Base-by-base conservation (phyloP, 2,329 filamentous ascomycete genomes). In the Paraphaeosphaeria minitans region DNA sequence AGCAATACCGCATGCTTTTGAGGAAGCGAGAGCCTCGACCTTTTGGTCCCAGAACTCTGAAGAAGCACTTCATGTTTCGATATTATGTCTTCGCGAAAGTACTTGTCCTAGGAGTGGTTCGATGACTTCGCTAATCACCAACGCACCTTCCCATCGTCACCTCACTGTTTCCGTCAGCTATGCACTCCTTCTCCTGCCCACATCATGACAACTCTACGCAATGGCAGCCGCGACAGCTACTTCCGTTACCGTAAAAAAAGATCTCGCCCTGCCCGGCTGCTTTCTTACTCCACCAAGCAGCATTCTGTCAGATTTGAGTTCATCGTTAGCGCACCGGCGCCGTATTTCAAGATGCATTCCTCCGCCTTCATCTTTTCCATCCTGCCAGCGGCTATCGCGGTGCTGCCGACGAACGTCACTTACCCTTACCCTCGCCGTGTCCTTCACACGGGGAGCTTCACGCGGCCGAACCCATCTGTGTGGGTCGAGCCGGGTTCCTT, bases 341-440 rank as follows among this genome's bases (percentile, higher is more conserved):
- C 19, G 43, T 31, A 24, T 24, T 37, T 45, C 42, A 49, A 41
- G 31, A 58, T 58, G 56, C 50, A 50, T 50, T 53, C 16, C 50
- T 47, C 31, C 29, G 19, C 46, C 27, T 51, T 58, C 37, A 46
- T 55, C 51, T 29, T 46, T 51, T 39, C 37, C 24, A 8, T 43
- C 19, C n/a, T 51, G n/a, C 29, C 37, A 39, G 51, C 39, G 2
- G 19, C 41, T 2, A 41, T 39, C 10, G 52, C 56, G 16, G 31
- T 6, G 24, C 33, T 19, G 16, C 42, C 37, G 4, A 19, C 13
- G 6, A 43, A 53, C 16, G 12, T 22, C 50, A 43, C 29, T n/a
- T 21, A 50, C 37, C 31, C 29, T n/a, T 21, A 50, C 37, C 31
- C 21, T 2, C 47, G 31, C 19, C 29, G 12, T 31, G 47, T 50